phyloP scores from a whole-genome alignment of 73 alveolate genomes.

The Durusdinium trenchii region DNA sequence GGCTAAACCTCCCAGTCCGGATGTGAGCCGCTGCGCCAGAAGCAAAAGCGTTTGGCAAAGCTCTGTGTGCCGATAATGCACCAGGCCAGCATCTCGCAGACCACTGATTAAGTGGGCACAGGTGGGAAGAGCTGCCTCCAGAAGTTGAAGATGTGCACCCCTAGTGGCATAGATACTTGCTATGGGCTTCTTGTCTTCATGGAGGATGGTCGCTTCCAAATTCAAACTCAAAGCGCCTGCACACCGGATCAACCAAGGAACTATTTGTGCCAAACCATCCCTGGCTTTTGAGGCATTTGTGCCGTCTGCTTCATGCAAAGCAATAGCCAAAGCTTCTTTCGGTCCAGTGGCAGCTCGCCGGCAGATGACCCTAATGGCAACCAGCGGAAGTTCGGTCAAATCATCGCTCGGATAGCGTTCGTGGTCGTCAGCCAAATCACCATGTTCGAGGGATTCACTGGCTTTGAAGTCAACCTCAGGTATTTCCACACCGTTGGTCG shows the following conservation, averaged over 20 bases:
- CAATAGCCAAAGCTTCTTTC: constrained; percentile 73
- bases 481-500: constrained; percentile 48
- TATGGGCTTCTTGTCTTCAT: constrained; percentile 83
- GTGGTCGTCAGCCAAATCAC: constrained; percentile 86
- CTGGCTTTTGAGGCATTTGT: not conserved
- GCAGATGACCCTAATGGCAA: constrained; percentile 75
- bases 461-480: constrained; percentile 92
- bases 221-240: constrained; percentile 87
- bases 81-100: constrained; percentile 76
- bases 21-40: constrained; percentile 77
- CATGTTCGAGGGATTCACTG: constrained; percentile 53
- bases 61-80: constrained; percentile 78
- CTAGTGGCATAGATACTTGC: constrained; percentile 74
- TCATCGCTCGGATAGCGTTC: constrained; percentile 91
- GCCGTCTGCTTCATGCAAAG: not conserved
- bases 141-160: constrained; percentile 49
- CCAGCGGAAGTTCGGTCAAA: constrained; percentile 73
- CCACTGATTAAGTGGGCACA: constrained; percentile 79
- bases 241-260: constrained; percentile 88
- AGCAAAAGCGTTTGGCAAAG: constrained; percentile 66
- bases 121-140: constrained; percentile 74
- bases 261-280: constrained; percentile 76
- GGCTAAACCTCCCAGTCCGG: constrained; percentile 75
- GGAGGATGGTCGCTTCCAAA: constrained; percentile 82
- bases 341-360: constrained; percentile 81